A percentile compares a stretch with the other conserved stretches of the same genome.
Conservation (phyloP, 1,284 basidiomycete genomes). For the Vanrija pseudolonga region DNA sequence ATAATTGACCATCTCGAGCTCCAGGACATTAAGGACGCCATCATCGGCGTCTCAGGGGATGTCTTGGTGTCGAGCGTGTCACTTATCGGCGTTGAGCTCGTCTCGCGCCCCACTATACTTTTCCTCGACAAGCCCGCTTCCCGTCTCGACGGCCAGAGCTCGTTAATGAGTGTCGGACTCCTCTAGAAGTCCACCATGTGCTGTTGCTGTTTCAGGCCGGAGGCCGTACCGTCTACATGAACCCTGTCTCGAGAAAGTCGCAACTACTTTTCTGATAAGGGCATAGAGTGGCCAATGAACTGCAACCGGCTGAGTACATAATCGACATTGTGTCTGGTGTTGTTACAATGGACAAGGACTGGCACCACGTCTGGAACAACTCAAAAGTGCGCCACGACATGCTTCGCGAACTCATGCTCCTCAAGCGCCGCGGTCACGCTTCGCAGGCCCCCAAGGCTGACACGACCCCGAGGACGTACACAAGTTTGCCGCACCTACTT, state of each 20-base stretch:
- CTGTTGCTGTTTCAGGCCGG: constrained; percentile 54
- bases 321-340: constrained; percentile 42
- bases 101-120: constrained; percentile 40
- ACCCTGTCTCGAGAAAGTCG: constrained; percentile 53
- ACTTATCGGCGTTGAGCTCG: constrained; percentile 52
- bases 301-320: constrained; percentile 54
- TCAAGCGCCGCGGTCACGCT: constrained; percentile 17
- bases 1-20: constrained; percentile 55
- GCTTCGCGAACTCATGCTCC: constrained; percentile 47
- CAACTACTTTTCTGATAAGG: constrained; percentile 49
- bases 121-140: constrained; percentile 53
- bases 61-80: constrained; percentile 50
- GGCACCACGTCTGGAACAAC: constrained; percentile 66
- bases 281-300: constrained; percentile 41
- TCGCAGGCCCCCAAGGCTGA: neutral
- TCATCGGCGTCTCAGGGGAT: constrained; percentile 50
- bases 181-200: constrained; percentile 60
- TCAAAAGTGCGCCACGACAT: constrained; percentile 47
- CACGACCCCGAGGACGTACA: neutral
- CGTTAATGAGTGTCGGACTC: constrained; percentile 56
- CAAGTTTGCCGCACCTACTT: constrained; percentile 13
- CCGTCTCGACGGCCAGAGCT: constrained; percentile 58
- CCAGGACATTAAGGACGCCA: constrained; percentile 51
- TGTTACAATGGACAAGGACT: constrained; percentile 53
- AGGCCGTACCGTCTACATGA: constrained; percentile 56